Evolutionary conservation across 108 stramenopile species (phyloP), one percentile per base, ranked within the genome.

Genomic region (Cyclotella atomus): DNA sequence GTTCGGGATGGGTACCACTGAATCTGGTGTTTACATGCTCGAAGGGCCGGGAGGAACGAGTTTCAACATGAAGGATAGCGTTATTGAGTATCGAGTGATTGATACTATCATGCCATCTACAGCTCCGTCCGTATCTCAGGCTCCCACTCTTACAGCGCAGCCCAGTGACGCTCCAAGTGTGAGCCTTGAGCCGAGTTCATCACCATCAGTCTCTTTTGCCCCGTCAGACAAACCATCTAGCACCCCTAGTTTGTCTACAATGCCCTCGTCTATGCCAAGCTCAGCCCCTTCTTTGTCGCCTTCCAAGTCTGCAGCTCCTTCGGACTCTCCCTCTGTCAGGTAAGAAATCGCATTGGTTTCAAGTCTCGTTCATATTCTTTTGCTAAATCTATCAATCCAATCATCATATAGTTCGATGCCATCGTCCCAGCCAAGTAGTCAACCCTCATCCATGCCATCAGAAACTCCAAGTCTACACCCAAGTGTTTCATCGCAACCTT

Each of bases 61-160:
- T n/a, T 68, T 54, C 52, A 68, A 68, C 34, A 68, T 68, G 66
- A 68, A 53, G 52, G 52, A 68, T 53, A 49, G 35, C 20, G 5
- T 25, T 1, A 68, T 68, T 35, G 52, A 54, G 49, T 68, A 68
- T 32, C 46, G 32, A 35, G 32, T 54, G 52, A 49, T 47, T 35
- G 50, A 68, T 6, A 68, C 66, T 15, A 54, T 68, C 50, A 54
- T 54, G 52, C 66, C 66, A 15, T 44, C 41, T 36, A 53, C 28
- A 21, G 33, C 66, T 54, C 66, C 66, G 16, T 54, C 28, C 16
- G 35, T 35, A 23, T 54, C 66, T 10, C 17, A 28, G 0, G 50
- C n/a, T 7, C 66, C 66, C 0, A 53, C 52, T 17, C 52, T 54
- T 2, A 43, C 60, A 28, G 12, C 9, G 6, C 14, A 8, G 27